These are phyloP conservation scores for Sicyos baderoa DNA, from an alignment of 306 rosid species.

Conservation along the genomic window DNA sequence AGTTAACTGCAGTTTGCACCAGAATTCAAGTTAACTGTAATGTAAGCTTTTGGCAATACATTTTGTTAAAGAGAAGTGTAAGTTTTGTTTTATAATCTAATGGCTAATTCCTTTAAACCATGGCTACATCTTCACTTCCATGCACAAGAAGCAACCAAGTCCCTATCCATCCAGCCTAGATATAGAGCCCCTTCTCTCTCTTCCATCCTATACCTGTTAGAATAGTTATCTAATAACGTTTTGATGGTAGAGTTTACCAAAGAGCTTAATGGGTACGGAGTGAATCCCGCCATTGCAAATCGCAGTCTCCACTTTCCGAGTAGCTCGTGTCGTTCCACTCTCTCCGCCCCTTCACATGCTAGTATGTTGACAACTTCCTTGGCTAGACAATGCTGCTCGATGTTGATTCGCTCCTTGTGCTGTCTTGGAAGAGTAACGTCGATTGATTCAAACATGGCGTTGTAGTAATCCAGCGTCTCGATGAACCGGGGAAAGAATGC, in stretches of 20 bases:
- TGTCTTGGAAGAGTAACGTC: constrained; percentile 71
- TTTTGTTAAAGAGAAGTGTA: neutral
- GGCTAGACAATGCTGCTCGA: constrained; percentile 96
- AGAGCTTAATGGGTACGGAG: constrained; percentile 75
- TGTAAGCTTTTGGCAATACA: neutral
- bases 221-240: constrained; percentile 66
- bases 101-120: neutral
- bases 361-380: constrained; percentile 83
- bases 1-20: no score
- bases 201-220: constrained; percentile 60
- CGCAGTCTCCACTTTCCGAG: constrained; percentile 85
- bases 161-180: constrained; percentile 96
- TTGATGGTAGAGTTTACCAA: constrained; percentile 83
- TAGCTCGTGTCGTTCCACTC: constrained; percentile 85
- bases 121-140: constrained; percentile 51
- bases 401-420: constrained; percentile 69
- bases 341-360: constrained; percentile 88
- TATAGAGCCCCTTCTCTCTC: constrained; percentile 80
- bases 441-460: constrained; percentile 86
- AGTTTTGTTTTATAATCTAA: neutral
- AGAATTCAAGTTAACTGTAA: no score
- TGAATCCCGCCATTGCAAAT: constrained; percentile 87
- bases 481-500: constrained; percentile 71
- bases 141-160: constrained; percentile 90
- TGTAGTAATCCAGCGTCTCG: constrained; percentile 68